Evolutionary conservation across 352 stramenopile species (phyloP).

Genomic region (Pythium coloratum): DNA sequence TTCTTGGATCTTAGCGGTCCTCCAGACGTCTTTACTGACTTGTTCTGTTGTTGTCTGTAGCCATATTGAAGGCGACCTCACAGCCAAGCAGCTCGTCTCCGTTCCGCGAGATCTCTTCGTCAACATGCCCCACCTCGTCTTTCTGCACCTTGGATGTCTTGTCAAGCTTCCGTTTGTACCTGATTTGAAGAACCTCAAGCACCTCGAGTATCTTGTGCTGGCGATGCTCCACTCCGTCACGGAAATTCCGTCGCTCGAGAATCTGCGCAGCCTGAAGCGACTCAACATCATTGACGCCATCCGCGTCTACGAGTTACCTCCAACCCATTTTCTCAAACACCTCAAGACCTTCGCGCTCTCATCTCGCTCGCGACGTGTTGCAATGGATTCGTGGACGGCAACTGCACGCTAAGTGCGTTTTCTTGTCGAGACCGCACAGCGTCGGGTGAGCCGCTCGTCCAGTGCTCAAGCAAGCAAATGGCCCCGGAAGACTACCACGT

Average conservation of each 20-base stretch:
- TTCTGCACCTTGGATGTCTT: constrained; percentile 17
- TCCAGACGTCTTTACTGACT: too few relatives aligned
- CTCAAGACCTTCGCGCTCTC: constrained; percentile 11
- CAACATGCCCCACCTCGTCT: constrained; percentile 17
- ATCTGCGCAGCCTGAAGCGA: not conserved
- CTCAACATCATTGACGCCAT: constrained; percentile 7
- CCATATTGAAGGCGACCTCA: constrained; percentile 22
- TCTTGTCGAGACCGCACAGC: constrained; percentile 10
- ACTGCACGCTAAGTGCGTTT: constrained; percentile 11
- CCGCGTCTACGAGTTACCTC: not conserved
- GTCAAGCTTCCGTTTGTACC: constrained; percentile 12
- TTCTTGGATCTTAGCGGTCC: not conserved
- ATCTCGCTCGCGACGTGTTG: constrained; percentile 10
- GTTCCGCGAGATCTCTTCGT: constrained; percentile 12
- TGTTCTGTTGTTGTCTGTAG: not conserved
- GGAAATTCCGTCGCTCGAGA: constrained; percentile 6
- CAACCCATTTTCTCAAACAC: not conserved
- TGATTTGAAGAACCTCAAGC: not conserved
- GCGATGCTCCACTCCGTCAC: constrained; percentile 9
- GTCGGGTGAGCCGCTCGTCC: not conserved
- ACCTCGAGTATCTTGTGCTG: constrained; percentile 13
- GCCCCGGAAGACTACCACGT: not conserved
- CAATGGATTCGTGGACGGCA: constrained; percentile 17
- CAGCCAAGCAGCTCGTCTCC: not conserved
- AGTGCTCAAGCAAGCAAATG: constrained; percentile 3